phyloP scores from a whole-genome alignment of 2,329 filamentous ascomycete species.

The Grosmannia penicillata region DNA sequence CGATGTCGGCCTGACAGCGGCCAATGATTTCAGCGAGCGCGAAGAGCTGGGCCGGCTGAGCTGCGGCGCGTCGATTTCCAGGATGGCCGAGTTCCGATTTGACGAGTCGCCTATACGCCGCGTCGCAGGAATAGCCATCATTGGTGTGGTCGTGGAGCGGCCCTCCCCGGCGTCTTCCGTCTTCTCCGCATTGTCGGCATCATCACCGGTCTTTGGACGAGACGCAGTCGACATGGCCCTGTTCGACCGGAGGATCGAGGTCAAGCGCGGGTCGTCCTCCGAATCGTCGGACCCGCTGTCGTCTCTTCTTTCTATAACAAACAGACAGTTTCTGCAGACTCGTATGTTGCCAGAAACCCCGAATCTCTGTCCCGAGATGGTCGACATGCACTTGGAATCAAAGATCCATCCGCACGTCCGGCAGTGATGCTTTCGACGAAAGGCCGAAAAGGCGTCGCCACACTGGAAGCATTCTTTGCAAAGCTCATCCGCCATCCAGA shows the following conservation, averaged over 20 bases:
- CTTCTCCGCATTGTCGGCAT: conserved; percentile 24
- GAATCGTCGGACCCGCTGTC: conserved; percentile 83
- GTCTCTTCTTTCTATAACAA: conserved; percentile 78
- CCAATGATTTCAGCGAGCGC: conserved; percentile 65
- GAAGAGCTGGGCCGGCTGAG: conserved; percentile 88
- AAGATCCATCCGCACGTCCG: conserved; percentile 96
- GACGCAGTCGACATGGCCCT: conserved; percentile 19
- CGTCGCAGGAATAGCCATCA: conserved; percentile 57
- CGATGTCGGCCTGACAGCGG: conserved; percentile 57
- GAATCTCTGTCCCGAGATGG: conserved; percentile 79
- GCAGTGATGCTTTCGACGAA: conserved; percentile 92
- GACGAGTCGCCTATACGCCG: conserved; percentile 51
- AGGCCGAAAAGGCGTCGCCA: conserved; percentile 79
- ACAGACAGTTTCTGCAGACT: conserved; percentile 85
- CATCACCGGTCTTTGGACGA: conserved; percentile 24
- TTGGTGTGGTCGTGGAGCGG: conserved; percentile 46
- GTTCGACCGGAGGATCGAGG: conserved; percentile 44
- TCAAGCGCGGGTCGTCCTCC: conserved; percentile 54
- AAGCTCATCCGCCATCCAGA: conserved; percentile 98
- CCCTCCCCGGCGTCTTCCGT: conserved; percentile 29
- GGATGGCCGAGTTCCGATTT: conserved; percentile 71
- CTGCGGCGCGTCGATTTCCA: conserved; percentile 78
- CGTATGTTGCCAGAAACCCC: conserved; percentile 72
- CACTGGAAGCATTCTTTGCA: conserved; percentile 96
- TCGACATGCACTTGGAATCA: conserved; percentile 85